Conservation (phyloP, 495 filamentous ascomycete species). For the Aspergillus avenaceus region DNA sequence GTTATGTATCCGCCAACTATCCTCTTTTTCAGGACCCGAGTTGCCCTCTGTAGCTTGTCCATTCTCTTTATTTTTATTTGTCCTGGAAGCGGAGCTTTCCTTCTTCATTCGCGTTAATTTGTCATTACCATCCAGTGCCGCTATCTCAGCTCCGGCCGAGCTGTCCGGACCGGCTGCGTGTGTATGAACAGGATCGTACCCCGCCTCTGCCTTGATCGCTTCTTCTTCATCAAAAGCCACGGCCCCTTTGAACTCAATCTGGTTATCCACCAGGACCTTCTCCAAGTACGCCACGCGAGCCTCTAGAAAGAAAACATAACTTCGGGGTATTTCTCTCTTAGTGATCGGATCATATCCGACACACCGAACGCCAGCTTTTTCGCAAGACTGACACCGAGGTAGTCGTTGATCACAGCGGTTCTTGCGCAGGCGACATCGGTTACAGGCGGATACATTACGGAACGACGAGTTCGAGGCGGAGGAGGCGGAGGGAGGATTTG, state of each 20-base stretch:
- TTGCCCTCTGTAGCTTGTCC: conserved; percentile 17
- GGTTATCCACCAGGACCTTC: conserved; percentile 63
- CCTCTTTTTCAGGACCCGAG: conserved; percentile 42
- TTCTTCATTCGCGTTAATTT: conserved; percentile 18
- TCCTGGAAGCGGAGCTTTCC: conserved; percentile 9
- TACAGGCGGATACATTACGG: conserved; percentile 92
- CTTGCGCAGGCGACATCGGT: conserved; percentile 86
- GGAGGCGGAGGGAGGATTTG: conserved; percentile 17
- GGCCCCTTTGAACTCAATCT: conserved; percentile 67
- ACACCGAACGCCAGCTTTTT: conserved; percentile 83
- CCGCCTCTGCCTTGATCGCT: conserved; percentile 33
- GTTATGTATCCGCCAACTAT: conserved; percentile 62
- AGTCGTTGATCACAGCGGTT: conserved; percentile 92
- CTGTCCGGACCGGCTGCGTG: conserved; percentile 11
- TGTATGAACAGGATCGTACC: conserved; percentile 23
- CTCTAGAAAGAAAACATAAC: conserved; percentile 94
- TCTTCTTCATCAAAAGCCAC: conserved; percentile 70
- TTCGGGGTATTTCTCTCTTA: conserved; percentile 88
- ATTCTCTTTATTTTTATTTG: conserved; percentile 36
- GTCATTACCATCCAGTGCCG: conserved; percentile 14
- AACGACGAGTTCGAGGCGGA: conserved; percentile 53
- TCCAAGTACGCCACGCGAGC: conserved; percentile 81
- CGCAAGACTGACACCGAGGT: conserved; percentile 84
- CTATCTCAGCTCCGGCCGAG: conserved; percentile 13
- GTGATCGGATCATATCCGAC: conserved; percentile 96